phyloP scores from a whole-genome alignment of 2,329 filamentous ascomycete genomes.

The Talaromyces amestolkiae region DNA sequence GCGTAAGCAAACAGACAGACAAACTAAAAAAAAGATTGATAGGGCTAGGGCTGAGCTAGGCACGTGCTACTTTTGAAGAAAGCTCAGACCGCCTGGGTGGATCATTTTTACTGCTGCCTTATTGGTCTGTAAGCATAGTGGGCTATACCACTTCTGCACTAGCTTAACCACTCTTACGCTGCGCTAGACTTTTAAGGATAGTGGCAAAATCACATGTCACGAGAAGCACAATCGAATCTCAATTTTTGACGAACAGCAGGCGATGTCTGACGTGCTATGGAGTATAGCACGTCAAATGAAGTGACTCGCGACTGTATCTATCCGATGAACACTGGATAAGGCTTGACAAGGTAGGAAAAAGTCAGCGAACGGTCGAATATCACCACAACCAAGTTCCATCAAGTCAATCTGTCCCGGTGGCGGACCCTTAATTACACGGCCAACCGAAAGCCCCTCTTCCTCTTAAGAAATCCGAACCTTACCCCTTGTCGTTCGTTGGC shows the following conservation, averaged over 20 bases:
- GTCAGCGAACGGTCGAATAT: neutral
- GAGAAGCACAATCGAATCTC: neutral
- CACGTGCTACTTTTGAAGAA: neutral
- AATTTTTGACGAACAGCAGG: neutral
- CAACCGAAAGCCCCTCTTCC: slow-evolving; percentile 7
- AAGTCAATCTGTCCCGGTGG: neutral
- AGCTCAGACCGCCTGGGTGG: neutral
- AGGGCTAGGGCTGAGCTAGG: slow-evolving; percentile 23
- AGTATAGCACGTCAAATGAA: neutral
- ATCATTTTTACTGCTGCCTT: too few species aligned
- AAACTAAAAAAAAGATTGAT: neutral
- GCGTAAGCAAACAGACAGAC: slow-evolving; percentile 8
- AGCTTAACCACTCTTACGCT: neutral
- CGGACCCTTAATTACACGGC: slow-evolving; percentile 1
- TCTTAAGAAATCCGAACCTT: neutral
- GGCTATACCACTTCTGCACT: neutral
- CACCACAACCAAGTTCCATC: neutral
- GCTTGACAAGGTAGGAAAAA: neutral
- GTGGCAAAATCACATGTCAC: slow-evolving; percentile 16
- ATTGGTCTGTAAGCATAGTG: neutral
- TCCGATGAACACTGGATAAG: too few species aligned
- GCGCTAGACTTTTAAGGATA: neutral
- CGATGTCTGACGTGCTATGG: neutral
- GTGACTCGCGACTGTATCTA: neutral
- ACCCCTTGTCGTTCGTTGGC: neutral